phyloP scores from a whole-genome alignment of 2,329 filamentous ascomycete genomes.

The Fusarium stilboides region DNA sequence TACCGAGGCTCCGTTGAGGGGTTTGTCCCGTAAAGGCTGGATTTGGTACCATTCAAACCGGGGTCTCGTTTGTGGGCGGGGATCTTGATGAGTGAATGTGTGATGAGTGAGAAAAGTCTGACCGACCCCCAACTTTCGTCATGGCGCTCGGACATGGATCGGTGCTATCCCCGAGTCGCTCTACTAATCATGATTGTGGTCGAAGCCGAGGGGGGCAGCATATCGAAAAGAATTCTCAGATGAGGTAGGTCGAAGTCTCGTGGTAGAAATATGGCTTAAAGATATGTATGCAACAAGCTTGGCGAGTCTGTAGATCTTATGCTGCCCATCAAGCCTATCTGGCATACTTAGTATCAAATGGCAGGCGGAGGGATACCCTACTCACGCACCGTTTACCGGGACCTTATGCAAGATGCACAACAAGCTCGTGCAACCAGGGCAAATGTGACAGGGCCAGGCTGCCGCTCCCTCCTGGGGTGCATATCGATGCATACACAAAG shows the following conservation, averaged over 20 bases:
- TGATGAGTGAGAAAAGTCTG: constrained; percentile 6
- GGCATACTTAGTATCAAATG: constrained; percentile 28
- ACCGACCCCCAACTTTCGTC: constrained; percentile 21
- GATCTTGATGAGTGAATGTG: constrained; percentile 9
- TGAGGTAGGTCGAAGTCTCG: background rate
- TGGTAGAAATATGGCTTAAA: background rate
- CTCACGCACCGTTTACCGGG: constrained; percentile 47
- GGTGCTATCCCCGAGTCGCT: constrained; percentile 12
- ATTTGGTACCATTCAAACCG: constrained; percentile 24
- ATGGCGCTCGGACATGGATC: constrained; percentile 23
- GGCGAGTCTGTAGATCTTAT: constrained; percentile 47
- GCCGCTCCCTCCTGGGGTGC: constrained; percentile 39
- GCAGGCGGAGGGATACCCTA: constrained; percentile 38
- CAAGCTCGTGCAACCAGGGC: constrained; percentile 44
- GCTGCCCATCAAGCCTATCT: constrained; percentile 45
- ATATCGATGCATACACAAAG: constrained; percentile 43
- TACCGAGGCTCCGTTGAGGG: constrained; percentile 20
- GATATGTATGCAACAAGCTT: constrained; percentile 30
- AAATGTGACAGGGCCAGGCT: constrained; percentile 44
- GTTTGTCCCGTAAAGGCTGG: constrained; percentile 19
- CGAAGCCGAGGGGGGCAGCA: background rate
- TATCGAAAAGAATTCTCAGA: constrained; percentile 8
- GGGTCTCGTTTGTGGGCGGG: constrained; percentile 27
- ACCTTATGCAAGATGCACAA: constrained; percentile 50
- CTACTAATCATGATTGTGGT: constrained; percentile 8